A percentile compares a stretch with the other conserved stretches of the same genome.
Conservation (phyloP, 2,329 filamentous ascomycete species). For the Hymenoscyphus fructigenus region DNA sequence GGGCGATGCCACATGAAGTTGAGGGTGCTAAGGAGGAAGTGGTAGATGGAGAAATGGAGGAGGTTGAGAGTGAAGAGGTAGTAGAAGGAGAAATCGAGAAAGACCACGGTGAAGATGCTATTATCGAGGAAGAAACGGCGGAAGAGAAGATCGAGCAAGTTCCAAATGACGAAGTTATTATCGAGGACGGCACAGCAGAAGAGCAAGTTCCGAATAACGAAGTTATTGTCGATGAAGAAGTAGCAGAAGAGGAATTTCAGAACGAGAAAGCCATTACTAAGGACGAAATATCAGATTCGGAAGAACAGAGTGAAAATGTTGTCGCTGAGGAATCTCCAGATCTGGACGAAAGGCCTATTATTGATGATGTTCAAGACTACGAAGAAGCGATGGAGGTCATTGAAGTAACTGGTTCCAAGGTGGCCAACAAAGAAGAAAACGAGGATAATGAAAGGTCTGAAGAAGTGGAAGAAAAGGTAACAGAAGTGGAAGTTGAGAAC, state of each 20-base stretch:
- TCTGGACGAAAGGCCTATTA: no score
- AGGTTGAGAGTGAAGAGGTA: neutral
- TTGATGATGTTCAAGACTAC: neutral
- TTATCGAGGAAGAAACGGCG: neutral
- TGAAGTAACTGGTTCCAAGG: neutral
- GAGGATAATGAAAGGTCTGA: neutral
- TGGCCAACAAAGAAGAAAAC: neutral
- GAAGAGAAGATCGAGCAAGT: no score
- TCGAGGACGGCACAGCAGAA: no score
- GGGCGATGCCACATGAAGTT: neutral
- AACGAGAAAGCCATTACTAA: no score
- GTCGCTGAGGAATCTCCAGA: no score
- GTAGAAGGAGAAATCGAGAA: neutral
- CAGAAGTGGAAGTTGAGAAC: neutral
- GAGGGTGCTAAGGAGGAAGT: neutral
- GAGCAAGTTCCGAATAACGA: no score
- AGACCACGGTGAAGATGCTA: neutral
- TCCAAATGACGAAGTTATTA: no score
- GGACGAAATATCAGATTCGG: no score
- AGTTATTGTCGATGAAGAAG: no score
- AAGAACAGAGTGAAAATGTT: no score
- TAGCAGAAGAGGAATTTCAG: no score
- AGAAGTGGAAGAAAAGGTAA: neutral
- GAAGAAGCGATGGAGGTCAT: neutral
- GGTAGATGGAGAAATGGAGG: slow-evolving; percentile 4